phyloP scores from a whole-genome alignment of 192 early-diverging fungal species.

The Globomyces pollinis-pini region DNA sequence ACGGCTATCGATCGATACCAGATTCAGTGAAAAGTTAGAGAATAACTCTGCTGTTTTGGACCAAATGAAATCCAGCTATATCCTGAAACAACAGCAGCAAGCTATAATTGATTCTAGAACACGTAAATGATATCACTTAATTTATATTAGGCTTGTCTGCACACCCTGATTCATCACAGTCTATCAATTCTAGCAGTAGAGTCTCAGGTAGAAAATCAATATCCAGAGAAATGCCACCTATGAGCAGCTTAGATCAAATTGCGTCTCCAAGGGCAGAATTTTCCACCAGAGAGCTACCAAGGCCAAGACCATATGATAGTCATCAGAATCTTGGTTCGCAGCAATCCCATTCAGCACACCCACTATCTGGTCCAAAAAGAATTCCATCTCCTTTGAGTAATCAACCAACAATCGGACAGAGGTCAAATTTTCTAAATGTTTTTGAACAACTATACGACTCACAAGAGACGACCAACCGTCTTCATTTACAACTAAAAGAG shows the following conservation, averaged over 20 bases:
- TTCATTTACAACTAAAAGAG: slow-evolving; percentile 64
- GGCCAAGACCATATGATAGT: slow-evolving; percentile 14
- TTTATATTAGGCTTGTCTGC: slow-evolving; percentile 15
- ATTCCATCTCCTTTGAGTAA: slow-evolving; percentile 16
- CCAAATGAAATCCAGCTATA: slow-evolving; percentile 40
- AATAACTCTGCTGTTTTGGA: slow-evolving; percentile 23
- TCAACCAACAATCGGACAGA: not conserved
- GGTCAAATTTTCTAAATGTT: slow-evolving; percentile 12
- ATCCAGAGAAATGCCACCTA: slow-evolving; percentile 12
- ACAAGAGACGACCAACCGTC: slow-evolving; percentile 47
- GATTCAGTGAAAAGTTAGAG: slow-evolving; percentile 9
- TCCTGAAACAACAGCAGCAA: slow-evolving; percentile 57
- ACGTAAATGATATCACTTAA: slow-evolving; percentile 4
- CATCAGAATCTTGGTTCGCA: no score
- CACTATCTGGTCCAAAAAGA: slow-evolving; percentile 11
- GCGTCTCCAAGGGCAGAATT: slow-evolving; percentile 23
- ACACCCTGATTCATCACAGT: slow-evolving; percentile 17
- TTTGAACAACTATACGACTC: slow-evolving; percentile 48
- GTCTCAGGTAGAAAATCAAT: slow-evolving; percentile 10
- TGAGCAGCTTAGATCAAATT: slow-evolving; percentile 4
- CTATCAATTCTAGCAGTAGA: slow-evolving; percentile 5
- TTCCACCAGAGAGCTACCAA: slow-evolving; percentile 26
- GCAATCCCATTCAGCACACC: slow-evolving; percentile 14
- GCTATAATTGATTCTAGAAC: slow-evolving; percentile 54
- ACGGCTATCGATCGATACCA: slow-evolving; percentile 9